Evolutionary conservation across 768 basidiomycete genomes (phyloP).

Genomic region (Melanogaster broomeanus): DNA sequence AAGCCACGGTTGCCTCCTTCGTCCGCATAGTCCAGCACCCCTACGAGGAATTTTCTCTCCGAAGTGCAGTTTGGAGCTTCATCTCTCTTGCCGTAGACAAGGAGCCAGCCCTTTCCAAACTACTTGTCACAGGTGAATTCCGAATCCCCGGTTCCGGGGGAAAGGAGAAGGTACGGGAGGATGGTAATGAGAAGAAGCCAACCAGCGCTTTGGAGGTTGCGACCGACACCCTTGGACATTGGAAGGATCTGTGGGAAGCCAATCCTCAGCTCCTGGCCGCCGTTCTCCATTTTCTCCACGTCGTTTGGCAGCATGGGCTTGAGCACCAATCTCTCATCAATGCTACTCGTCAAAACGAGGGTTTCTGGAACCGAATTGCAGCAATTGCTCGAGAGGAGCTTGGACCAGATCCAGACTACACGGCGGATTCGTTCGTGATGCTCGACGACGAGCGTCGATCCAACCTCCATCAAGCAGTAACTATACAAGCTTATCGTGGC

Average conservation of each 20-base stretch:
- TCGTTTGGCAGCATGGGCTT: slow-evolving; percentile 78
- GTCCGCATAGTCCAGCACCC: slow-evolving; percentile 78
- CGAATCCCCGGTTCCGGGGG: slow-evolving; percentile 47
- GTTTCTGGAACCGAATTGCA: slow-evolving; percentile 73
- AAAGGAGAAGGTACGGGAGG: slow-evolving; percentile 31
- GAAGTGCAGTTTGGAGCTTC: slow-evolving; percentile 82
- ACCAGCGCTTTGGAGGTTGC: slow-evolving; percentile 70
- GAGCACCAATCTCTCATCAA: slow-evolving; percentile 69
- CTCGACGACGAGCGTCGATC: slow-evolving; percentile 43
- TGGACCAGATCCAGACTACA: slow-evolving; percentile 72
- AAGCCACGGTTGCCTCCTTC: slow-evolving; percentile 63
- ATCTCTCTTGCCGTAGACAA: slow-evolving; percentile 79
- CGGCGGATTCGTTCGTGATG: slow-evolving; percentile 47
- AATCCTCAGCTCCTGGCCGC: slow-evolving; percentile 78
- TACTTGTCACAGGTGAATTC: slow-evolving; percentile 79
- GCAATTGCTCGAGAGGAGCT: slow-evolving; percentile 67
- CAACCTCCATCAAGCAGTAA: slow-evolving; percentile 61
- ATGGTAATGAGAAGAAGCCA: slow-evolving; percentile 33
- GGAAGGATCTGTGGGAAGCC: slow-evolving; percentile 75
- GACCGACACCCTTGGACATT: slow-evolving; percentile 60
- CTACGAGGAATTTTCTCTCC: slow-evolving; percentile 72
- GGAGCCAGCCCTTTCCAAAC: slow-evolving; percentile 80
- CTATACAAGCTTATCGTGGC: slow-evolving; percentile 66
- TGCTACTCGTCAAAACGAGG: slow-evolving; percentile 51
- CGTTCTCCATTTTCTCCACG: slow-evolving; percentile 72